These are phyloP conservation scores for Lactarius hatsudake DNA, from an alignment of 768 basidiomycete species.

Conservation along the genomic window DNA sequence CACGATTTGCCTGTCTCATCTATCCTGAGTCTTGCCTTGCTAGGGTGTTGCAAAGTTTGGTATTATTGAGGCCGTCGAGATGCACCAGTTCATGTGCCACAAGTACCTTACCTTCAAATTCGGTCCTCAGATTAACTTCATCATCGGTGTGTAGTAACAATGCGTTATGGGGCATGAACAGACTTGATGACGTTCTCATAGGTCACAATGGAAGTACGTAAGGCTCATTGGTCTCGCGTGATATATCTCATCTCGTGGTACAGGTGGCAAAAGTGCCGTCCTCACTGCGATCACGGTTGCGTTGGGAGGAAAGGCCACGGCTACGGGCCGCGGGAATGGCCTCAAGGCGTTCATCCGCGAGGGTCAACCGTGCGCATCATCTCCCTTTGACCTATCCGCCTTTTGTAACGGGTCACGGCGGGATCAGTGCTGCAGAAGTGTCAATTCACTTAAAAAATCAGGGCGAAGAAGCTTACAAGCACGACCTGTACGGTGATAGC, in stretches of 20 bases:
- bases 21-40: not conserved
- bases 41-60: constrained; percentile 84
- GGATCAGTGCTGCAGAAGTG: constrained; percentile 62
- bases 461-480: constrained; percentile 86
- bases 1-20: not conserved
- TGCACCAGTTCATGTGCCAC: constrained; percentile 97
- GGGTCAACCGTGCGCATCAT: constrained; percentile 64
- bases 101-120: constrained; percentile 78
- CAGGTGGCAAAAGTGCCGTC: constrained; percentile 94
- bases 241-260: constrained; percentile 2
- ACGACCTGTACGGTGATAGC: constrained; percentile 78
- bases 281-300: constrained; percentile 91
- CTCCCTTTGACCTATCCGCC: not conserved
- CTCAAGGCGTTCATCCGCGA: constrained; percentile 84
- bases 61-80: constrained; percentile 81
- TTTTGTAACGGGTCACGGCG: constrained; percentile 11
- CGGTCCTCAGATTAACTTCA: constrained; percentile 94
- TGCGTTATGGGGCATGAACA: not conserved
- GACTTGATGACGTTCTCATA: constrained; percentile 31
- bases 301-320: constrained; percentile 88
- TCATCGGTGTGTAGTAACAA: constrained; percentile 62
- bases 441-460: constrained; percentile 83
- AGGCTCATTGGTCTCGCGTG: not conserved
- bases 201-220: constrained; percentile 91
- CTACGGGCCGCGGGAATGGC: constrained; percentile 85